A percentile compares a stretch with the other conserved stretches of the same genome.
Evolutionary conservation across 169 alveolate species (phyloP).

Genomic region (Plasmodium billcollinsi): DNA sequence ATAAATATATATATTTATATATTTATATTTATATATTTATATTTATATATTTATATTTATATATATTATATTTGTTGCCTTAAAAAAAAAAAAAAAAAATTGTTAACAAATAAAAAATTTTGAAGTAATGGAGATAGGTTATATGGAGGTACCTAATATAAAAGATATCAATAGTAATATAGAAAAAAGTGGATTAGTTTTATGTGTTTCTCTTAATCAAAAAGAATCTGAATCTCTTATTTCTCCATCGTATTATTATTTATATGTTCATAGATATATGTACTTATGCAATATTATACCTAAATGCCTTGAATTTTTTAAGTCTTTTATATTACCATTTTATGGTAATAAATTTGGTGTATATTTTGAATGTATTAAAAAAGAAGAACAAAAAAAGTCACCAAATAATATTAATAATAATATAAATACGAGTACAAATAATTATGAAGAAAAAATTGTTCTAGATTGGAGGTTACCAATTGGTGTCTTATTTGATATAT

Average conservation of each 20-base stretch:
- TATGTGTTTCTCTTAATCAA: conserved; percentile 44
- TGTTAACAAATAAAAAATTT: conserved; percentile 4
- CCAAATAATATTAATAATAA: background rate
- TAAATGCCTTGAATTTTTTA: conserved; percentile 65
- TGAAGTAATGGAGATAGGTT: background rate
- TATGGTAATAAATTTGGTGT: conserved; percentile 57
- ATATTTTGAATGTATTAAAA: conserved; percentile 46
- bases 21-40: background rate
- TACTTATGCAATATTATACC: conserved; percentile 63
- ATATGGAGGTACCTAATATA: conserved; percentile 49
- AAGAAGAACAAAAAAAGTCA: background rate
- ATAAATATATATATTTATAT: conserved; percentile 1
- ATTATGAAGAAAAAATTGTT: conserved; percentile 14
- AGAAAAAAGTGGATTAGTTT: conserved; percentile 39
- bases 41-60: background rate
- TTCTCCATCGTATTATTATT: conserved; percentile 47
- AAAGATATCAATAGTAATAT: conserved; percentile 40
- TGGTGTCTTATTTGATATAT: conserved; percentile 63
- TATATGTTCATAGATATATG: conserved; percentile 69
- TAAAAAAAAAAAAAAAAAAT: conserved; percentile 13
- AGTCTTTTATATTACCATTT: conserved; percentile 57
- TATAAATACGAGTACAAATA: background rate
- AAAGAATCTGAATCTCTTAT: conserved; percentile 41
- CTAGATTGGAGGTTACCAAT: conserved; percentile 75
- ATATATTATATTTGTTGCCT: background rate